These are phyloP conservation scores for Penicillium psychrosexuale DNA, from an alignment of 2,329 filamentous ascomycete species.

Conservation along the genomic window DNA sequence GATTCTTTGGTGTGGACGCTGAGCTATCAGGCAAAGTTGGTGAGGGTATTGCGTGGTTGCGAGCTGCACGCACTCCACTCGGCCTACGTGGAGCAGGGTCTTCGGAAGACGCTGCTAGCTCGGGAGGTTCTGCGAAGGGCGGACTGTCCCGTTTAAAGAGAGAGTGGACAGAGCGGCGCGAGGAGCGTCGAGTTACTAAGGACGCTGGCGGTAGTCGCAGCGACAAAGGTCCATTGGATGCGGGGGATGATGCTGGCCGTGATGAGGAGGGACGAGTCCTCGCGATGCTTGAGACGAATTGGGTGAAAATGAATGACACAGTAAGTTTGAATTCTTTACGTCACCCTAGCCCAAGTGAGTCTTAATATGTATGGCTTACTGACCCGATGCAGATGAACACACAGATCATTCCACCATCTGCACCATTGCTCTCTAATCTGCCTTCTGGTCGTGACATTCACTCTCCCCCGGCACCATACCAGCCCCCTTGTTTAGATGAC, in stretches of 20 bases:
- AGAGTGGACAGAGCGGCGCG: slow-evolving; percentile 70
- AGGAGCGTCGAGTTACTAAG: slow-evolving; percentile 75
- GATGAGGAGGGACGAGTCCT: slow-evolving; percentile 81
- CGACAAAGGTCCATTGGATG: slow-evolving; percentile 33
- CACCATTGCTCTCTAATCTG: slow-evolving; percentile 71
- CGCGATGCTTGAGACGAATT: slow-evolving; percentile 82
- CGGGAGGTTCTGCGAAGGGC: slow-evolving; percentile 13
- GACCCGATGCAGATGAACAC: slow-evolving; percentile 64
- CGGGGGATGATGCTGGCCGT: slow-evolving; percentile 75
- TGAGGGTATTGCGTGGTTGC: slow-evolving; percentile 80
- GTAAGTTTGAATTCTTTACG: slow-evolving; percentile 49
- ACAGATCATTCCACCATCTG: slow-evolving; percentile 69
- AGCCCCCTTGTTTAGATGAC: slow-evolving; percentile 62
- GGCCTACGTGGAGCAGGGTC: slow-evolving; percentile 54
- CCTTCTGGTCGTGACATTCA: slow-evolving; percentile 88
- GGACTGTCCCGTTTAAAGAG: slow-evolving; percentile 61
- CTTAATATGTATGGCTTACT: not conserved
- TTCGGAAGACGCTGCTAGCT: slow-evolving; percentile 1
- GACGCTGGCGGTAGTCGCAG: slow-evolving; percentile 42
- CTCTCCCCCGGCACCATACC: slow-evolving; percentile 61
- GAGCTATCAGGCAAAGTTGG: slow-evolving; percentile 79
- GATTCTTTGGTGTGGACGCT: slow-evolving; percentile 87
- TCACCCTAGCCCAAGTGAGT: not conserved
- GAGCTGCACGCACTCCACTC: slow-evolving; percentile 71
- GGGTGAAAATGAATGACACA: slow-evolving; percentile 90